Evolutionary conservation across 2,329 filamentous ascomycete genomes (phyloP), one percentile per base, ranked within the genome.

Genomic region (Escovopsis sp.): DNA sequence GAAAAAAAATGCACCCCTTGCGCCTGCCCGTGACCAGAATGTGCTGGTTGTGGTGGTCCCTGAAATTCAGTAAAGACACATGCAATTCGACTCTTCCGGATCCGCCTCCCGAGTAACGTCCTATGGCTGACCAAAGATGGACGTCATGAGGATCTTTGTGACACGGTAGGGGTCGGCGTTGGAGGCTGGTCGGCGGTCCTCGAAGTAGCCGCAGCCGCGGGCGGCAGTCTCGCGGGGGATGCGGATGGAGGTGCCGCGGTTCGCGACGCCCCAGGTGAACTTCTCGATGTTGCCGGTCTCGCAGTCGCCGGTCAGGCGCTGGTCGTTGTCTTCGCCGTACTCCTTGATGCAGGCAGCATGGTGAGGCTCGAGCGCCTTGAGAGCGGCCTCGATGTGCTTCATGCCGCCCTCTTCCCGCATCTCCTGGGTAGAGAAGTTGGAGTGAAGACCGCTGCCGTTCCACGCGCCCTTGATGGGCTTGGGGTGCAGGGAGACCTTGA

Each of bases 401-500:
- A 96, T 91, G 61, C 91, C 91, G 55, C 88, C 88, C 51, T 94
- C 86, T 42, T 71, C 72, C 57, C 91, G 86, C 76, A 91, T 98
- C 55, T 81, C 78, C 63, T 81, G 76, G 56, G 84, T 89, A 37
- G 85, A 94, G 63, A 95, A 91, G 77, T 96, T 93, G 72, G 72
- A 81, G 76, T 94, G 87, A 39, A 94, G 80, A 65, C 86, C 86
- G 46, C 86, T 86, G 57, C 89, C 91, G 72, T 96, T 96, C 89
- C 91, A 96, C 9, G 58, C 82, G 57, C 89, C 89, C 45, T 80
- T 78, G 51, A 96, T 88, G 51, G 89, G 89, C 79, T 98, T 98
- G 61, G 91, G 91, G 58, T 88, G 77, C 63, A 95, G 81, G 33
- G 89, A 93, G 50, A 96, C 88, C 76, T 88, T 88, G 65, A 82